These are phyloP conservation scores for Claviceps purpurea DNA, from an alignment of 2,329 filamentous ascomycete species.

Conservation along the genomic window DNA sequence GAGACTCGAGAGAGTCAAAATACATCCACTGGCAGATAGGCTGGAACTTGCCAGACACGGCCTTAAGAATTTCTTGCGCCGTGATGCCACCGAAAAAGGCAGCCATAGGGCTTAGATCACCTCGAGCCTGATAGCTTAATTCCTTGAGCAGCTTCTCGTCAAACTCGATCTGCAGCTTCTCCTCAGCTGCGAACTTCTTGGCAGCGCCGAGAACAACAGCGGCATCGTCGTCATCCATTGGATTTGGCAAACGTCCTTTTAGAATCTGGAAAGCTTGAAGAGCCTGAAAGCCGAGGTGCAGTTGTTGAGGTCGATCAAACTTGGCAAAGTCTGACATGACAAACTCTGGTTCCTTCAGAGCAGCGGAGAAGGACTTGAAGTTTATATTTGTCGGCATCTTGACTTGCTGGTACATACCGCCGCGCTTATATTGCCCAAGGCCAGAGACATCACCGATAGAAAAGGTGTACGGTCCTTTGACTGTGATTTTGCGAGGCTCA, in stretches of 20 bases:
- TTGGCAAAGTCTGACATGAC: slow-evolving; percentile 94
- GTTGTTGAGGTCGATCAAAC: slow-evolving; percentile 84
- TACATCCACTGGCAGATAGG: slow-evolving; percentile 95
- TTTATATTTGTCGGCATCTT: slow-evolving; percentile 95
- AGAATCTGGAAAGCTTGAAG: slow-evolving; percentile 71
- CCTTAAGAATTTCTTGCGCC: slow-evolving; percentile 91
- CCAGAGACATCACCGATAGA: slow-evolving; percentile 87
- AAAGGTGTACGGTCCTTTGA: slow-evolving; percentile 95
- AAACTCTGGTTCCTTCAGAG: slow-evolving; percentile 78
- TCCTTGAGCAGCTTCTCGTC: slow-evolving; percentile 89
- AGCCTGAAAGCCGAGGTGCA: slow-evolving; percentile 87
- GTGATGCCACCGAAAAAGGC: slow-evolving; percentile 90
- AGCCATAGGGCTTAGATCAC: slow-evolving; percentile 83
- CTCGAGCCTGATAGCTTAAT: slow-evolving; percentile 84
- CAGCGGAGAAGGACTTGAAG: slow-evolving; percentile 67
- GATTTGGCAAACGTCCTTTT: slow-evolving; percentile 63
- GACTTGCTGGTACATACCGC: slow-evolving; percentile 86
- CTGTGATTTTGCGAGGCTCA: slow-evolving; percentile 78
- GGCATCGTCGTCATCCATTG: slow-evolving; percentile 78
- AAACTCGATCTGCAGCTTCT: slow-evolving; percentile 55
- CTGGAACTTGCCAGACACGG: slow-evolving; percentile 93
- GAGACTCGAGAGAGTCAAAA: slow-evolving; percentile 93
- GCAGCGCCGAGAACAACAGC: slow-evolving; percentile 62
- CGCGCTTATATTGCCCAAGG: slow-evolving; percentile 74
- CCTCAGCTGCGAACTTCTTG: slow-evolving; percentile 58